phyloP scores from a whole-genome alignment of 345 rosid genomes.

The Laguncularia racemosa region DNA sequence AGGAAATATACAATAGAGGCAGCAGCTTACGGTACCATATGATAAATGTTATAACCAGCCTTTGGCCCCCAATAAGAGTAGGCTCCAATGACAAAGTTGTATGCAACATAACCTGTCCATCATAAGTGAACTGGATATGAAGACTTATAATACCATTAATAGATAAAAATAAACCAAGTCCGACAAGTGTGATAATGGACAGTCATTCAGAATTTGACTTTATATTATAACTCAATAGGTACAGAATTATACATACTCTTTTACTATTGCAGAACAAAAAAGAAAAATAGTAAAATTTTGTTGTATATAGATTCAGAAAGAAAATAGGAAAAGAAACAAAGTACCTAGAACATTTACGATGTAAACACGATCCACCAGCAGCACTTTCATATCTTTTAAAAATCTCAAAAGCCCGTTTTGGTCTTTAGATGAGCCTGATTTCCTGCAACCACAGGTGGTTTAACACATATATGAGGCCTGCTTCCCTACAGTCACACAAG shows the following conservation, averaged over 20 bases:
- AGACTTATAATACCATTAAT: background rate
- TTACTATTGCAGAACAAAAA: no score
- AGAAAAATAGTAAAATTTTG: background rate
- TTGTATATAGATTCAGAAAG: background rate
- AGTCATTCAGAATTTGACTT: no score
- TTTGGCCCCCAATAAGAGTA: constrained; percentile 99
- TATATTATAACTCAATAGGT: no score
- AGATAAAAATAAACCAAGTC: background rate
- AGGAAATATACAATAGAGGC: background rate
- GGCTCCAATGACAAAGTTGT: constrained; percentile 94
- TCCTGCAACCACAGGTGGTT: constrained; percentile 18
- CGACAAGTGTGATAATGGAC: no score
- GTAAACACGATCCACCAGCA: constrained; percentile 59
- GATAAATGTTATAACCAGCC: constrained; percentile 88
- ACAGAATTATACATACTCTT: no score
- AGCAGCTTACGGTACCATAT: constrained; percentile 46
- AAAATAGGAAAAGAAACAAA: constrained; percentile 3
- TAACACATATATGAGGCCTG: background rate
- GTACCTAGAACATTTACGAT: constrained; percentile 84
- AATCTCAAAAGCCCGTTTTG: constrained; percentile 42
- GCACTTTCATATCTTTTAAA: constrained; percentile 64
- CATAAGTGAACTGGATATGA: background rate
- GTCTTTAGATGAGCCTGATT: constrained; percentile 23
- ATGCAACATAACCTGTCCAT: constrained; percentile 62
- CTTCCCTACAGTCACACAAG: background rate